A percentile compares a stretch with the other conserved stretches of the same genome.
Evolutionary conservation across 345 rosid species (phyloP).

Genomic region (Clausena lansium): DNA sequence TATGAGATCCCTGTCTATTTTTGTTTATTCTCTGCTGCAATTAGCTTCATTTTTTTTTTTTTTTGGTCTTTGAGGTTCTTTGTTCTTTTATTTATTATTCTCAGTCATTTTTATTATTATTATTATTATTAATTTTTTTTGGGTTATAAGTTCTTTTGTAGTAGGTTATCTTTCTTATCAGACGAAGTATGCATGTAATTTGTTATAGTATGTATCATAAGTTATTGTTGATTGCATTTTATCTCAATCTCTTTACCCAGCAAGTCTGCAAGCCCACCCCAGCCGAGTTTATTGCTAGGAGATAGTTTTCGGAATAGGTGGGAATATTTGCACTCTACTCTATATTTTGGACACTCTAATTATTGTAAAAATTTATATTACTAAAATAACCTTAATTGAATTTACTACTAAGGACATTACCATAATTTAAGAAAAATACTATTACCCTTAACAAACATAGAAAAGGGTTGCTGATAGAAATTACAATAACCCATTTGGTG

Average conservation of each 20-base stretch:
- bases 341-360: too few species aligned
- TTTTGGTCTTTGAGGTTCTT: not conserved
- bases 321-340: too few species aligned
- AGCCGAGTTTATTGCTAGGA: too few species aligned
- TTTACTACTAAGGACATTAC: too few species aligned
- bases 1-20: not conserved
- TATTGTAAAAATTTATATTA: too few species aligned
- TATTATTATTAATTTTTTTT: not conserved
- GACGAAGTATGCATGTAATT: not conserved
- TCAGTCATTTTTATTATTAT: not conserved
- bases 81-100: constrained; percentile 3
- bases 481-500: too few species aligned
- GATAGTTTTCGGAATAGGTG: too few species aligned
- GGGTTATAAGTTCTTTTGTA: not conserved
- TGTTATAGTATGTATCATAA: not conserved
- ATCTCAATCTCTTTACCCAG: not conserved
- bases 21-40: not conserved
- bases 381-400: too few species aligned
- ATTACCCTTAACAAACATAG: too few species aligned
- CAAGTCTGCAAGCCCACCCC: not conserved
- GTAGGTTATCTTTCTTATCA: not conserved
- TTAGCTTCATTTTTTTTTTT: not conserved
- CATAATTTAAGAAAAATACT: too few species aligned
- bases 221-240: not conserved
- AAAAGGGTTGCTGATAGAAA: too few species aligned